Base-by-base conservation (phyloP, 129 eudicot species). In the Artemisia annua region DNA sequence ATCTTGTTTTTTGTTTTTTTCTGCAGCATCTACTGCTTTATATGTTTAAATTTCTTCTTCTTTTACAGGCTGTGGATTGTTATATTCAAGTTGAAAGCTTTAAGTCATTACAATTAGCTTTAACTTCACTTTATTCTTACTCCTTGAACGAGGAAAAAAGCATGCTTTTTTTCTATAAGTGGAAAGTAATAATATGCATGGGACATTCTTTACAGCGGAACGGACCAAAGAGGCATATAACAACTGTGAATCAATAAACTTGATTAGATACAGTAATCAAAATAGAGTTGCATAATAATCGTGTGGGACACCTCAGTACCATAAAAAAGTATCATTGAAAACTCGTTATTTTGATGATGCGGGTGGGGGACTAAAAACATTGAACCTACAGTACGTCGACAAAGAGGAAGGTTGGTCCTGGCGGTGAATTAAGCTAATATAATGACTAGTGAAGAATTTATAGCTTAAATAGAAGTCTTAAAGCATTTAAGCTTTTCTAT, bases 51-150 rank as follows among this genome's bases (percentile, higher is more conserved):
- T 59, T 59, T 69, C 46, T 61, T 77, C 53, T 52, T 5, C 24
- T 50, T 63, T 63, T 64, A 68, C 28, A 9, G 46, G 69, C 14
- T 68, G 66, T 67, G 48, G 48, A 48, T 64, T 64, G n/a, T 48
- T 26, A 17, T 57, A 16, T 67, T 48, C 67, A 57, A 4, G 39
- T 55, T 57, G 48, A 20, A 52, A 39, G 17, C 24, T 66, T 44
- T 12, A 66, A 75, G 68, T 26, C 66, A 43, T 57, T 39, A 39
- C 44, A 39, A 35, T 35, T 46, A 44, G 16, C 74, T 58, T 32
- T n/a, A 28, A 48, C 63, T 48, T 48, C 52, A 14, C 48, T 59
- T 75, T 76, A 58, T 77, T 44, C 63, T 69, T 24, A 28, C 15
- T 26, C 61, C n/a, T 24, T 75, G 52, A 16, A 48, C 20, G 11